Evolutionary conservation across 352 stramenopile species (phyloP), one percentile per base, ranked within the genome.

Genomic region (Thalassiosira mediterranea): DNA sequence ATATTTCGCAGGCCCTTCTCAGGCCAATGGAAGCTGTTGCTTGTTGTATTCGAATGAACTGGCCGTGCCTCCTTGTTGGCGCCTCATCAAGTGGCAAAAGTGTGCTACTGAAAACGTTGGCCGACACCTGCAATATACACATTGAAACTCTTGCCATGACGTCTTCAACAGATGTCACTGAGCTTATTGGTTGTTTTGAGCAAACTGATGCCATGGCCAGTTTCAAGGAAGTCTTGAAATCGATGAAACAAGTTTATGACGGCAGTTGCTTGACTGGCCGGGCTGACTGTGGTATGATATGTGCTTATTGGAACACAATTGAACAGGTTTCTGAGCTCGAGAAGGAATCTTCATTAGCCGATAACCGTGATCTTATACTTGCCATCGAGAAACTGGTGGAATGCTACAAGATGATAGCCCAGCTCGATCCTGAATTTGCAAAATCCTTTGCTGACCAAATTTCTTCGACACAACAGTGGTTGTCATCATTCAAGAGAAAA

Each of bases 151-250:
- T 99, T 13, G 95, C 93, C 34, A 96, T 99, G 83, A 98, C 96
- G 49, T 97, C 96, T 25, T 97, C 96, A 5, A 99, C 97, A 2
- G 98, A 99, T 83, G 96, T 98, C 8, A 98, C 96, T 0, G 98
- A 99, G 83, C 88, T 99, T 29, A 94, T 99, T 29, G 98, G 98
- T 7, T 98, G 96, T 78, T 99, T 99, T 79, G 98, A 99, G 75
- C 97, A 99, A 88, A 92, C 97, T 5, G 96, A 98, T 72, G 79
- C 96, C 53, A 73, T 68, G 90, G 91, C 42, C 53, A 72, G 26
- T 8, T 76, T 62, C 28, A 81, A 72, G 46, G 38, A 72, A 26
- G 29, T 82, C 1, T 53, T 86, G 4, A 72, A 72, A 58, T 73
- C 53, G 4, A 51, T 81, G 52, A 62, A 69, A 19, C 60, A 37